Base-by-base conservation (phyloP, 345 rosid genomes). In the Gossypium raimondii region DNA sequence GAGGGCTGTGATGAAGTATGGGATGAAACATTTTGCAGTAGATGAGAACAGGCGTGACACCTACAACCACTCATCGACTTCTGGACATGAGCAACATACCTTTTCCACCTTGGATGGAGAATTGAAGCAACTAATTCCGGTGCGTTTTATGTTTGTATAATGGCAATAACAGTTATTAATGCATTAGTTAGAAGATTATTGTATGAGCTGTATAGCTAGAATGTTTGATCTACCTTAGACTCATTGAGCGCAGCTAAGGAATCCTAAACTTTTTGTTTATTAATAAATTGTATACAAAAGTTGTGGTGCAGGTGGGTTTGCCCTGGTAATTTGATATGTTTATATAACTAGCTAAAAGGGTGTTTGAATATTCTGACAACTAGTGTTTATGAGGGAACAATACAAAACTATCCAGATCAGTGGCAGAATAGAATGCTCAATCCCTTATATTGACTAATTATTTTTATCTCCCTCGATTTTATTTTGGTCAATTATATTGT, bases 1-100 rank as follows among this genome's bases (percentile, higher is more conserved):
- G 78, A 95, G 80, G 88, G 92, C 94, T 43, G 97, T 93, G 56
- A 78, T 84, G 81, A 95, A 87, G 82, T 87, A 93, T 75, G 98
- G 97, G 70, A 93, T 86, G 92, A 95, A 91, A 81, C 93, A 88
- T 45, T 83, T 80, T 83, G 74, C 83, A 29, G 76, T 90, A 53
- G 97, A 93, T 78, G 99, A 91, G 80, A 89, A 90, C 81, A 93
- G 74, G 78, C 96, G 99, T 2, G 90, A 91, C 59, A 87, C 91
- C 20, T 95, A 95, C 83, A 81, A 81, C 75, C 82, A 73, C 67
- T 70, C 85, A n/a, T 67, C 76, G 14, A 74, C 83, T 72, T 86
- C 82, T 70, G 79, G 75, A n/a, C 84, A 73, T 9, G 92, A 84
- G 75, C 78, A 85, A 3, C 84, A 85, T 34, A 77, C 79, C 72